phyloP scores from a whole-genome alignment of 2,329 filamentous ascomycete genomes.

The Cladobotryum mycophilum region DNA sequence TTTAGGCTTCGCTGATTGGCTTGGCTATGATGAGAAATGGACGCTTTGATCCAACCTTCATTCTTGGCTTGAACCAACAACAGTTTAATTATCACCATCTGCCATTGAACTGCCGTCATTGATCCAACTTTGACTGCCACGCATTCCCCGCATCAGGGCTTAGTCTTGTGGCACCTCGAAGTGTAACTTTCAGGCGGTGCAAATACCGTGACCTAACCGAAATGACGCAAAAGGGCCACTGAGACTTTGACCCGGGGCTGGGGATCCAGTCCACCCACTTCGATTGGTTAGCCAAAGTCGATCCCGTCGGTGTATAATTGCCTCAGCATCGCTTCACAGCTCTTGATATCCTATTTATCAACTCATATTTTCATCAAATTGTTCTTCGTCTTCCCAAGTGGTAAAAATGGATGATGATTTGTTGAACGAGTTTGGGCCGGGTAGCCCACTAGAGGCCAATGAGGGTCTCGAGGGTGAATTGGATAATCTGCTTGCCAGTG shows the following conservation, averaged over 20 bases:
- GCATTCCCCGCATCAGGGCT: not conserved
- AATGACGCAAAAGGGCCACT: slow-evolving; percentile 5
- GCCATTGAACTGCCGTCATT: not conserved
- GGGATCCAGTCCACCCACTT: not conserved
- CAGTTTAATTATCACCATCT: not conserved
- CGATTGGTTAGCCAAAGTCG: not conserved
- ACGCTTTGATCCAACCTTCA: too few relatives aligned
- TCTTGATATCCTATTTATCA: too few relatives aligned
- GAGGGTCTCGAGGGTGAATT: slow-evolving; percentile 1
- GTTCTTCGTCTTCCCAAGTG: too few relatives aligned
- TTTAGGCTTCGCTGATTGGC: not conserved
- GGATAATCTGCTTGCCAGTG: slow-evolving; percentile 2
- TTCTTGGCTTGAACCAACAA: not conserved
- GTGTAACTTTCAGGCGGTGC: not conserved
- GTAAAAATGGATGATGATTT: not conserved
- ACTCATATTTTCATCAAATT: too few relatives aligned
- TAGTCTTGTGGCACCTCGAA: not conserved
- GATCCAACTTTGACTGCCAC: not conserved
- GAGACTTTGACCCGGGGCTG: not conserved
- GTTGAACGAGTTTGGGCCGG: not conserved
- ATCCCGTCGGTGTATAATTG: slow-evolving; percentile 7
- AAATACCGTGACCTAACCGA: not conserved
- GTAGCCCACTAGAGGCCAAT: not conserved
- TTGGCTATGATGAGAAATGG: not conserved
- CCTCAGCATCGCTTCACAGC: not conserved